Evolutionary conservation across 768 basidiomycete species (phyloP), one percentile per base, ranked within the genome.

Genomic region (Porpolomopsis calyptriformis): DNA sequence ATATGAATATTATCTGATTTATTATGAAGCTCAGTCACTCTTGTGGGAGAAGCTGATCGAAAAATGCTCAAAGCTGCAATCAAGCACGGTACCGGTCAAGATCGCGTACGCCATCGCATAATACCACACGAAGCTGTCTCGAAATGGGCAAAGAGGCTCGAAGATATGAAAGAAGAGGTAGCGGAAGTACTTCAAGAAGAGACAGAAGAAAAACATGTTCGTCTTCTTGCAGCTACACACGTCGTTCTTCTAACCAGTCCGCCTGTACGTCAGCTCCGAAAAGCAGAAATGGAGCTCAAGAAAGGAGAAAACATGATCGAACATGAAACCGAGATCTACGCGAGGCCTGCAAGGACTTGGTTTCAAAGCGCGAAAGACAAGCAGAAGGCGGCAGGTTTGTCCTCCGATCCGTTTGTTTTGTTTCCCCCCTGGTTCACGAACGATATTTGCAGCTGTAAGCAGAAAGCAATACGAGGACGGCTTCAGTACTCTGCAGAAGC

Each of bases 221-320:
- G 57, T 43, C 37, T 6, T 40, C 46, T 31, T n/a, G 43, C 12
- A 33, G 25, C 43, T 33, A 29, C 20, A 38, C 47, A 39, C 44
- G 43, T 40, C 35, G 27, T 36, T 7, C 49, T 10, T 43, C 47
- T 54, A 24, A 55, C 31, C n/a, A n/a, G n/a, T 43, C 45, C 44
- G 14, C 18, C 10, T 18, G 7, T 36, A 22, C 36, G 47, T 10
- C 51, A 94, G 89, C 63, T 96, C 40, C 80, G 87, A 41, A 78
- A 75, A 60, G 94, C 89, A 11, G 94, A 99, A 63, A 96, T 98
- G 92, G 89, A 98, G 61, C 57, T 99, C 22, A 81, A 74, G 53
- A 99, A 97, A 62, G 89, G 92, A 18, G 77, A 94, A 64, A 99
- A 99, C 61, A 80, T 98, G 73, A 78, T 97, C 40, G 85, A 96